Evolutionary conservation across 2,329 filamentous ascomycete species (phyloP).

Genomic region (Periconia digitata): DNA sequence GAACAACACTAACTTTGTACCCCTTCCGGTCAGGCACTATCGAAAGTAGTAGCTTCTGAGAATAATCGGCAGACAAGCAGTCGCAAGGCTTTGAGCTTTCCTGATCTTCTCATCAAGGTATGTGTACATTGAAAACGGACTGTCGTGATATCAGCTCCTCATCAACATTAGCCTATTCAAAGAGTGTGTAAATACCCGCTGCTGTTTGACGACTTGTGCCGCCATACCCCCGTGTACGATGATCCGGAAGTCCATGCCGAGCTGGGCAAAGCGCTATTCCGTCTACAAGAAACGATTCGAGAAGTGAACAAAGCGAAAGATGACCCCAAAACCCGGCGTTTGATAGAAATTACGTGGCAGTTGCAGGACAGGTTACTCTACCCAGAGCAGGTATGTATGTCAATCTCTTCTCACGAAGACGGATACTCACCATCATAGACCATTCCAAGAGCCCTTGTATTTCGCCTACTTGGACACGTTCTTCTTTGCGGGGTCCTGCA

Average conservation of each 20-base stretch:
- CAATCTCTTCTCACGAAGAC: background rate
- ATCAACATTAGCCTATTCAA: conserved; percentile 73
- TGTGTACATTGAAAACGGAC: conserved; percentile 9
- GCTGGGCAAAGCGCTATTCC: conserved; percentile 71
- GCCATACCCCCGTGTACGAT: conserved; percentile 79
- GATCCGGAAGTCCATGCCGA: conserved; percentile 81
- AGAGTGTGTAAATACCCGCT: conserved; percentile 89
- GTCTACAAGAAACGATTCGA: conserved; percentile 72
- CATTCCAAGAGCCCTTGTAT: conserved; percentile 48
- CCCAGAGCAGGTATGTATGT: conserved; percentile 64
- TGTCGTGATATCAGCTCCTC: background rate
- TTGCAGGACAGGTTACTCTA: conserved; percentile 81
- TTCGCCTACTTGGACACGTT: conserved; percentile 78
- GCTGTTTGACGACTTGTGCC: conserved; percentile 80
- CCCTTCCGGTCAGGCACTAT: too few relatives aligned
- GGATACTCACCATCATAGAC: conserved; percentile 17
- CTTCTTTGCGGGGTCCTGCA: conserved; percentile 81
- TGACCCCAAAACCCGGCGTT: conserved; percentile 67
- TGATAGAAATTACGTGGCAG: conserved; percentile 79
- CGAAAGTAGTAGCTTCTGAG: conserved; percentile 71
- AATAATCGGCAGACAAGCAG: conserved; percentile 63
- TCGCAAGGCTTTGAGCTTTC: conserved; percentile 77
- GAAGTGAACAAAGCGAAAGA: conserved; percentile 85
- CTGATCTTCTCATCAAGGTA: conserved; percentile 89
- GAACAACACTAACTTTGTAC: too few relatives aligned